These are phyloP conservation scores for Saccharomyces pastorianus DNA, from an alignment of 1,139 yeast species.

Conservation along the genomic window DNA sequence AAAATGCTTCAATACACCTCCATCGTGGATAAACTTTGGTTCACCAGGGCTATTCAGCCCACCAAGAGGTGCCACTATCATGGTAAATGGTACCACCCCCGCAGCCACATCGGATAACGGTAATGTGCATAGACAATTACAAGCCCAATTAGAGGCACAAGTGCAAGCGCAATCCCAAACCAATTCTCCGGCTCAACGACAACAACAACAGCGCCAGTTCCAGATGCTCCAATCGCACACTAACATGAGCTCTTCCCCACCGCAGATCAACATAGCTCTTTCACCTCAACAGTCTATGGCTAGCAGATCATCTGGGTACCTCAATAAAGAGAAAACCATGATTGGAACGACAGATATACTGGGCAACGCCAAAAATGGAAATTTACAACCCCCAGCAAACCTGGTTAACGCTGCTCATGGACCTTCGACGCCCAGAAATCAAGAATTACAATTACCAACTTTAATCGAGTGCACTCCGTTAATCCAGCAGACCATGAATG, in stretches of 20 bases:
- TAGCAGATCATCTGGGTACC: background rate
- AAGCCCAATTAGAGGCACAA: background rate
- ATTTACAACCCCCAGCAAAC: background rate
- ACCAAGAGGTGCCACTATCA: constrained; percentile 5
- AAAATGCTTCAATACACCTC: constrained; percentile 24
- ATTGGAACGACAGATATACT: background rate
- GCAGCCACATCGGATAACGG: background rate
- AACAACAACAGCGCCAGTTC: constrained; percentile 10
- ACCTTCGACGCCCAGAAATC: constrained; percentile 18
- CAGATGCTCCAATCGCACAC: constrained; percentile 4
- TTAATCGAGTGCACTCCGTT: constrained; percentile 24
- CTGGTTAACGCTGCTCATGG: constrained; percentile 1
- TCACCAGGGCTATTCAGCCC: constrained; percentile 14
- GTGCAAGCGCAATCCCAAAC: background rate
- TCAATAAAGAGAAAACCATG: background rate
- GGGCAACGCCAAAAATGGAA: background rate
- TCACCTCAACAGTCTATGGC: background rate
- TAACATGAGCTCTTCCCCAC: background rate
- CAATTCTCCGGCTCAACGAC: constrained; percentile 1
- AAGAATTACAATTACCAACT: constrained; percentile 9
- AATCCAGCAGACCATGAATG: constrained; percentile 28
- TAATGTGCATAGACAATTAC: constrained; percentile 1
- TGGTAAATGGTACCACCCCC: background rate
- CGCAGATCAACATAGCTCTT: background rate
- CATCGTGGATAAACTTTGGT: constrained; percentile 21